Base-by-base conservation (phyloP, 2,329 filamentous ascomycete genomes). In the Leptosphaerulina australis region DNA sequence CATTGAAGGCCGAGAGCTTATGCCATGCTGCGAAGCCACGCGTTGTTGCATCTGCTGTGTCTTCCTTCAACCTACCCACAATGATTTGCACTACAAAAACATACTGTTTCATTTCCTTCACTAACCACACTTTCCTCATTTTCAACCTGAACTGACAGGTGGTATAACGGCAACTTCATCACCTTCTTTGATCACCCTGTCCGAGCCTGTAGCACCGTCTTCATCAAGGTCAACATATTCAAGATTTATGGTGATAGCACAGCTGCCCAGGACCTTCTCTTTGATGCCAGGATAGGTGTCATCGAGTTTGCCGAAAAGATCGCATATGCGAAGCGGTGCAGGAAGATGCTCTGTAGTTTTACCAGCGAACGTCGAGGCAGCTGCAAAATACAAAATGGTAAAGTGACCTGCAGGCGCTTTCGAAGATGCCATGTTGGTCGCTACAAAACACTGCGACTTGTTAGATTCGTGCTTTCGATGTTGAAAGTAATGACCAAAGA, bases 141-240 rank as follows among this genome's bases (percentile, higher is more conserved):
- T n/a, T 81, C 71, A 94, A 4, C 90, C 90, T 28, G 90, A 91
- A 77, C 90, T 95, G 59, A 95, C 91, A 8, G 91, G 90, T 25
- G 91, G 90, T 49, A 95, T 93, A 26, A 95, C 88, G 31, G 88
- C 91, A 46, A 95, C 89, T 75, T 95, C 91, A 67, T 95, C 90
- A 21, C 87, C 88, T 55, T 84, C 83, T 41, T 84, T 74, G 49
- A 95, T 88, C 47, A 83, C 69, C 20, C 78, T 60, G 12, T 74
- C 75, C 36, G 73, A 73, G 10, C 70, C 71, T 14, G 72, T 72
- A 24, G 74, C 73, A 30, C 78, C 77, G 4, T 78, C 76, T 9
- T 81, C 77, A 4, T 79, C 76, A 9, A 90, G 62, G 67, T 94
- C 88, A 66, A 93, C 85, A 74, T 95, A 95, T 50, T 90, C 82